Evolutionary conservation across 2,329 filamentous ascomycete genomes (phyloP).

Genomic region (Scedosporium minutisporum): DNA sequence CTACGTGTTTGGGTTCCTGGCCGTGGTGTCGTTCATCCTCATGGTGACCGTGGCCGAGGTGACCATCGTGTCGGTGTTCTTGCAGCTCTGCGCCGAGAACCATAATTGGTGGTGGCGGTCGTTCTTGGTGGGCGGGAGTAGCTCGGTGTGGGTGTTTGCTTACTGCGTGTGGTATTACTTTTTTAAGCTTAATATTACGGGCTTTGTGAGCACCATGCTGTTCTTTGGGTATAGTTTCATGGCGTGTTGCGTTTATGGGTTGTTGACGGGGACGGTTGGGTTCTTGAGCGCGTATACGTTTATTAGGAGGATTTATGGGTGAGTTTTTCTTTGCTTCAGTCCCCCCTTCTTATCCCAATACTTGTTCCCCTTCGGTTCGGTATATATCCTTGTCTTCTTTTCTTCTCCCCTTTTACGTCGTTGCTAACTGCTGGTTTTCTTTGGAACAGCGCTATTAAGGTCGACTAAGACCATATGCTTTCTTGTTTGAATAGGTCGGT

Average conservation of each 20-base stretch:
- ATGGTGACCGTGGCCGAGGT: conserved; percentile 73
- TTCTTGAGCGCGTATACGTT: conserved; percentile 80
- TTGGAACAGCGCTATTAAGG: conserved; percentile 37
- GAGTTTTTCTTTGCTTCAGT: conserved; percentile 21
- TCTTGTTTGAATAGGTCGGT: not conserved
- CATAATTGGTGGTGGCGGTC: conserved; percentile 92
- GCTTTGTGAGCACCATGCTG: conserved; percentile 67
- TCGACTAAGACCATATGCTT: conserved; percentile 23
- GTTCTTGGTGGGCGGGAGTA: conserved; percentile 69
- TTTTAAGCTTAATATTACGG: conserved; percentile 69
- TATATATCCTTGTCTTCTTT: not conserved
- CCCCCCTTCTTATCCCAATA: not conserved
- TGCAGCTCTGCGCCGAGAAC: conserved; percentile 76
- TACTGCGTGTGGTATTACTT: conserved; percentile 82
- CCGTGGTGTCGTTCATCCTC: conserved; percentile 62
- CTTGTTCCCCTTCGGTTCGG: too few relatives aligned
- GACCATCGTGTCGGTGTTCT: conserved; percentile 73
- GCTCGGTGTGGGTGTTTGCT: conserved; percentile 69
- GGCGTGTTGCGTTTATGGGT: conserved; percentile 70
- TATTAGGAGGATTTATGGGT: conserved; percentile 74
- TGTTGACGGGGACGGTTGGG: conserved; percentile 74
- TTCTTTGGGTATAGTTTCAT: conserved; percentile 83
- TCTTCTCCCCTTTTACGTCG: not conserved
- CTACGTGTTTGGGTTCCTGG: conserved; percentile 81
- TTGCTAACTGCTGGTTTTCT: not conserved